Conservation (phyloP, 2,329 filamentous ascomycete species). For the Sporothrix sp. region DNA sequence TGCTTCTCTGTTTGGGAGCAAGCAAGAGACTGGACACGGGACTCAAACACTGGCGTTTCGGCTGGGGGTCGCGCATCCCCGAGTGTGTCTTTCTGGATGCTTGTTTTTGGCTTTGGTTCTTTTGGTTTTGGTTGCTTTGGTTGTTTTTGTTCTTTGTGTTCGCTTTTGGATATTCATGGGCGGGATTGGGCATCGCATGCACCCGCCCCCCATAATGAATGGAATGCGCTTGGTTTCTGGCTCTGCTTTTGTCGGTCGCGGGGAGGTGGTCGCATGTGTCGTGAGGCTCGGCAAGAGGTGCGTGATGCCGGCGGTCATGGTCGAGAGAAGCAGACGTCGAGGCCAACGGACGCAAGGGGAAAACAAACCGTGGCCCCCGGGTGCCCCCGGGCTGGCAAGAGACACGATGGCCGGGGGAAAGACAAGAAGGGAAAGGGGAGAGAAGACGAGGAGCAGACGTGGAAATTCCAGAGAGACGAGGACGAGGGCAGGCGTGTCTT, state of each 20-base stretch:
- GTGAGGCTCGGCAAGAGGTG: no score
- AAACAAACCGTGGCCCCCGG: no score
- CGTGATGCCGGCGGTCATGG: no score
- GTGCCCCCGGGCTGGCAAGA: no score
- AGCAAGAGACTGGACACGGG: not conserved
- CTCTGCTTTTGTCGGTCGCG: no score
- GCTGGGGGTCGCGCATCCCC: not conserved
- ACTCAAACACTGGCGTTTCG: not conserved
- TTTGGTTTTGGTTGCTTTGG: not conserved
- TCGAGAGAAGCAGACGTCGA: no score
- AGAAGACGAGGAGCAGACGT: no score
- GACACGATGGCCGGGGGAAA: not conserved
- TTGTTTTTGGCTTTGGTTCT: not conserved
- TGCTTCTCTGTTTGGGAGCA: not conserved
- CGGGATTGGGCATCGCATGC: not conserved
- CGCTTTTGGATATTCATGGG: not conserved
- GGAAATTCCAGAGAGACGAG: no score
- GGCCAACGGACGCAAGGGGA: no score
- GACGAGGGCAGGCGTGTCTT: not conserved
- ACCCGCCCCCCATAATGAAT: not conserved
- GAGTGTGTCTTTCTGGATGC: not conserved
- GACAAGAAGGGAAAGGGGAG: not conserved
- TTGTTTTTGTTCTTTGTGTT: not conserved
- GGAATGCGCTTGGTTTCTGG: no score
- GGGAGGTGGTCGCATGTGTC: no score